Percentiles rank a stretch among this genome's conserved stretches.
Evolutionary conservation across 2,329 filamentous ascomycete species (phyloP).

Genomic region (Chaetomiaceae sp.): DNA sequence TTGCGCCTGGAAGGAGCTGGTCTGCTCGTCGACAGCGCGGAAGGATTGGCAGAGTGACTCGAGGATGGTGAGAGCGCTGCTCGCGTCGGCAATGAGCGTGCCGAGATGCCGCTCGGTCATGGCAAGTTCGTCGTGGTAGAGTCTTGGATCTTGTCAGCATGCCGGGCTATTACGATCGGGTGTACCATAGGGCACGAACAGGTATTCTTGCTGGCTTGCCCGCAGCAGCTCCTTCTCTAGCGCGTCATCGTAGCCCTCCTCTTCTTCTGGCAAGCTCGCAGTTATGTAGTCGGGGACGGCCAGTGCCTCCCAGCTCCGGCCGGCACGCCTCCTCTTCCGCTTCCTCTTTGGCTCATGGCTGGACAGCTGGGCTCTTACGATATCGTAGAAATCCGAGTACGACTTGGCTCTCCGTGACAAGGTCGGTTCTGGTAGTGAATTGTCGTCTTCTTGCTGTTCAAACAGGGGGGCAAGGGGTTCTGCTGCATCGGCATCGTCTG

Average conservation of each 20-base stretch:
- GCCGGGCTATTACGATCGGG: no score
- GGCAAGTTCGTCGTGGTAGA: slow-evolving; percentile 76
- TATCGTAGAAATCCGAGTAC: slow-evolving; percentile 72
- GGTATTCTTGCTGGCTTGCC: slow-evolving; percentile 79
- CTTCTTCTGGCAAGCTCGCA: slow-evolving; percentile 22
- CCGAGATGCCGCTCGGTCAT: slow-evolving; percentile 80
- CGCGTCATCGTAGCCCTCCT: slow-evolving; percentile 45
- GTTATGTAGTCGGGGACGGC: slow-evolving; percentile 35
- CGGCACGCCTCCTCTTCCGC: slow-evolving; percentile 37
- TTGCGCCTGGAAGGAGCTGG: slow-evolving; percentile 85
- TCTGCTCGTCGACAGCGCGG: slow-evolving; percentile 80
- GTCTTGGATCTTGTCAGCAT: slow-evolving; percentile 42
- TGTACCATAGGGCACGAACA: no score
- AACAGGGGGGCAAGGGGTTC: slow-evolving; percentile 55
- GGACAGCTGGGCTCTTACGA: slow-evolving; percentile 52
- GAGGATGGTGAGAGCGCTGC: slow-evolving; percentile 69
- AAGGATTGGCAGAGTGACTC: slow-evolving; percentile 81
- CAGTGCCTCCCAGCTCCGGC: slow-evolving; percentile 50
- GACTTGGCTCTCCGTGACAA: slow-evolving; percentile 65
- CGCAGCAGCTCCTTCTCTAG: slow-evolving; percentile 68
- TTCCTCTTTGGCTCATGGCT: slow-evolving; percentile 45
- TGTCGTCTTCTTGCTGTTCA: slow-evolving; percentile 52
- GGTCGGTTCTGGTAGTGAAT: slow-evolving; percentile 62
- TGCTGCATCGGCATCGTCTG: slow-evolving; percentile 46
- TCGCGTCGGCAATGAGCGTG: slow-evolving; percentile 70